phyloP scores from a whole-genome alignment of 495 filamentous ascomycete genomes.

The Penicillium coprophilum region DNA sequence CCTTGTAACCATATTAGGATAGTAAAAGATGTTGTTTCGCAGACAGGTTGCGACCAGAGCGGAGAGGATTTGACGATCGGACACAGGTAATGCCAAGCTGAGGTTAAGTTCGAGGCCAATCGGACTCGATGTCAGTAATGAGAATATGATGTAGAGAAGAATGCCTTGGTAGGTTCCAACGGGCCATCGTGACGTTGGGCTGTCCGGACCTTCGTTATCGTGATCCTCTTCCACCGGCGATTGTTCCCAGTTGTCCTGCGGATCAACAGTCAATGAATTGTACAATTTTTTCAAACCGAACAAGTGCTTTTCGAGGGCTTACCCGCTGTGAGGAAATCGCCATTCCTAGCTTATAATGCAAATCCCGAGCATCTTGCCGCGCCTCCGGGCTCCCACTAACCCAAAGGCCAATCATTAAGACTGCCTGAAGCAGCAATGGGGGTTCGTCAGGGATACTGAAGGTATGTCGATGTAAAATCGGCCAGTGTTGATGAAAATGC shows the following conservation, averaged over 20 bases:
- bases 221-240: not conserved
- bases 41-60: not conserved
- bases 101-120: not conserved
- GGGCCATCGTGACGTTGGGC: conserved; percentile 11
- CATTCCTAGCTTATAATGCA: not conserved
- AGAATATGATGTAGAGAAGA: conserved; percentile 21
- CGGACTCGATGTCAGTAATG: conserved; percentile 5
- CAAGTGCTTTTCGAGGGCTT: not conserved
- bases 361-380: not conserved
- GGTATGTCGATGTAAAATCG: not conserved
- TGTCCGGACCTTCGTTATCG: not conserved
- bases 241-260: not conserved
- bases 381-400: not conserved
- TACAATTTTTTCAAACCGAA: not conserved
- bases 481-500: not conserved
- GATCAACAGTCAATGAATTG: not conserved
- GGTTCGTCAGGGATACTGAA: not conserved
- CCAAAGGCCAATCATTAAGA: not conserved
- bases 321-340: not conserved
- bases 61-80: not conserved
- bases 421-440: not conserved
- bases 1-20: not conserved
- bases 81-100: not conserved
- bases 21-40: not conserved
- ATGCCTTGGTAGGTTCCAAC: conserved; percentile 24